Evolutionary conservation across 2,329 filamentous ascomycete species (phyloP).

Genomic region (Didymella lethalis): DNA sequence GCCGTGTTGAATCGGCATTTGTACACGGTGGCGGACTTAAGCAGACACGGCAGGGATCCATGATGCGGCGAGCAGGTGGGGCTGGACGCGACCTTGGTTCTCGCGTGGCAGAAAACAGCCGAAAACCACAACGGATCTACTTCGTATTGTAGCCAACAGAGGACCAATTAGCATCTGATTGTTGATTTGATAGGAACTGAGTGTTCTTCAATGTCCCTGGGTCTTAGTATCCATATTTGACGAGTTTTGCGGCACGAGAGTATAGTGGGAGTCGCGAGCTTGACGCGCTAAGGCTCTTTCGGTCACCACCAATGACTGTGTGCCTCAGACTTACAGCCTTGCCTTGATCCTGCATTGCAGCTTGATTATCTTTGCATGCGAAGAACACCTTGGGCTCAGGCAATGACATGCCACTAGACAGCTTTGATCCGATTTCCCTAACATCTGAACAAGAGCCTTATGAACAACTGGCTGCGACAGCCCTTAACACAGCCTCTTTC

Average conservation of each 20-base stretch:
- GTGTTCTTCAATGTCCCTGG: too few species aligned
- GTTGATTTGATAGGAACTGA: too few species aligned
- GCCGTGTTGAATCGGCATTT: constrained; percentile 2
- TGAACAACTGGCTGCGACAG: background rate
- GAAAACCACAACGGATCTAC: too few species aligned
- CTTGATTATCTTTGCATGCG: background rate
- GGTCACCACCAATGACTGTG: too few species aligned
- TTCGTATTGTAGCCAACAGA: too few species aligned
- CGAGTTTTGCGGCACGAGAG: too few species aligned
- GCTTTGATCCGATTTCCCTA: background rate
- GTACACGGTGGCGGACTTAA: constrained; percentile 15
- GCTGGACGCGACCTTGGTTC: constrained; percentile 7
- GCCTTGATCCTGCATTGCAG: background rate
- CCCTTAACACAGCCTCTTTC: background rate
- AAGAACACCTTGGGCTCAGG: background rate
- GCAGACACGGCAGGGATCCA: background rate
- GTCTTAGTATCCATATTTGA: too few species aligned
- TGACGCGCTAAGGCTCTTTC: constrained; percentile 1
- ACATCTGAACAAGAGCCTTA: too few species aligned
- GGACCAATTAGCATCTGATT: too few species aligned
- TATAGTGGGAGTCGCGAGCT: background rate
- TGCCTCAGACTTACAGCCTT: background rate
- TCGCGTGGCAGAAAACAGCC: too few species aligned
- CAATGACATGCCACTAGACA: background rate
- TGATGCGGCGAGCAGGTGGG: constrained; percentile 17